These are phyloP conservation scores for Pecoramyces ruminantium DNA, from an alignment of 192 early-diverging fungal species.

Conservation along the genomic window DNA sequence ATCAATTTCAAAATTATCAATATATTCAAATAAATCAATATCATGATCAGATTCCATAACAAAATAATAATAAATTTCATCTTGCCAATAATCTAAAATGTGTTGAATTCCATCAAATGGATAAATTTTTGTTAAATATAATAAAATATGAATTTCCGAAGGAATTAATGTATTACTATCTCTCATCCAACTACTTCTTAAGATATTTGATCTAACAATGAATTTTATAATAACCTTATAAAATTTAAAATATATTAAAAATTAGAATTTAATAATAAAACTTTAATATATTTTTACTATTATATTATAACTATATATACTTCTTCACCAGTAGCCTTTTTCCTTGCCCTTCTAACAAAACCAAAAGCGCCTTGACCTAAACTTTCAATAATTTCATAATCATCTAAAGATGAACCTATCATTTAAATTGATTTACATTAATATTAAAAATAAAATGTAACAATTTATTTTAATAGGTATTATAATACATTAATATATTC, in stretches of 20 bases:
- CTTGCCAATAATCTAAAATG: not conserved
- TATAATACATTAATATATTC: no score
- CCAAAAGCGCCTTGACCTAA: constrained; percentile 58
- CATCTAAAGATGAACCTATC: constrained; percentile 9
- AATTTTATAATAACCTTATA: not conserved
- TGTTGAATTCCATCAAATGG: not conserved
- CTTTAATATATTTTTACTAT: no score
- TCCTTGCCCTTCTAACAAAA: constrained; percentile 37
- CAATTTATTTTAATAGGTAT: no score
- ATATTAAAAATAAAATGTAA: no score
- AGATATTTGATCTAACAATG: not conserved
- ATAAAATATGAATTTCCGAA: not conserved
- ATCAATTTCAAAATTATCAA: not conserved
- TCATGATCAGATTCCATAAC: not conserved
- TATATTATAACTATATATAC: no score
- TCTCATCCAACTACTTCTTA: not conserved
- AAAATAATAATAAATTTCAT: not conserved
- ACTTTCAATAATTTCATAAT: constrained; percentile 36
- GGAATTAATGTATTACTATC: not conserved
- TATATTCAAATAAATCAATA: not conserved
- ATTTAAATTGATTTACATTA: no score
- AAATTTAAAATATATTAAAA: no score
- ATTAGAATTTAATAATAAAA: no score
- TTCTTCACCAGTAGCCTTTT: constrained; percentile 20
- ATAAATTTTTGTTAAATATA: not conserved